A percentile compares a stretch with the other conserved stretches of the same genome.
Evolutionary conservation across 805 yeast species (phyloP).

Genomic region (Ogataea trehaloabstinens): DNA sequence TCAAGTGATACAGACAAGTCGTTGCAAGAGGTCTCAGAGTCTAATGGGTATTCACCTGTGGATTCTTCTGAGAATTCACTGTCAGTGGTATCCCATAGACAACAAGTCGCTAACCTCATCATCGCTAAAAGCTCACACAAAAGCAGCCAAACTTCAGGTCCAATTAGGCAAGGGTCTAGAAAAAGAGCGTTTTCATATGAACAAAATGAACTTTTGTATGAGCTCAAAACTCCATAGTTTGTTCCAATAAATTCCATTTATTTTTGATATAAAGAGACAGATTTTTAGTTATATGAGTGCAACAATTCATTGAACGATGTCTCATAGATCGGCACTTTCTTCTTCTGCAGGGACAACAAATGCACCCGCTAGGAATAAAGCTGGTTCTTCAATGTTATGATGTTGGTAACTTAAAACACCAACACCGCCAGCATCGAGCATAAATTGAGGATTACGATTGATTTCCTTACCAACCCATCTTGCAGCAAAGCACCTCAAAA

Average conservation of each 20-base stretch:
- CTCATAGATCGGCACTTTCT: constrained; percentile 33
- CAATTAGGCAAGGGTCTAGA: constrained; percentile 6
- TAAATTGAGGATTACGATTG: constrained; percentile 67
- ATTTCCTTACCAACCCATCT: constrained; percentile 75
- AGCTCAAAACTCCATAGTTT: constrained; percentile 32
- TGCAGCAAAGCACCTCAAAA: constrained; percentile 83
- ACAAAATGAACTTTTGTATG: constrained; percentile 48
- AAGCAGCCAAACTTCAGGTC: neutral
- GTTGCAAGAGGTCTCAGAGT: constrained; percentile 6
- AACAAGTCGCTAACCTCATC: neutral
- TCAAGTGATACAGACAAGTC: constrained; percentile 1
- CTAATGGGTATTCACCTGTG: constrained; percentile 1
- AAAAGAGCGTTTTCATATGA: constrained; percentile 48
- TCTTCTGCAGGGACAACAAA: constrained; percentile 71
- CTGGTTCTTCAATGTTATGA: constrained; percentile 81
- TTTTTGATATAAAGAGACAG: too few species aligned
- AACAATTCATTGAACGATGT: neutral
- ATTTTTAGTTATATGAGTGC: neutral
- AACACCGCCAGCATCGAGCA: constrained; percentile 93
- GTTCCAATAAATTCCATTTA: too few species aligned
- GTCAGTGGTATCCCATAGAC: neutral
- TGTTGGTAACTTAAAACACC: constrained; percentile 92
- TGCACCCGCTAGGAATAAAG: constrained; percentile 79
- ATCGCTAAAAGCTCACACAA: neutral
- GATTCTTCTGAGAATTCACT: too few species aligned